These are phyloP conservation scores for Lasiodiplodia hormozganensis DNA, from an alignment of 2,329 filamentous ascomycete species.

Conservation along the genomic window DNA sequence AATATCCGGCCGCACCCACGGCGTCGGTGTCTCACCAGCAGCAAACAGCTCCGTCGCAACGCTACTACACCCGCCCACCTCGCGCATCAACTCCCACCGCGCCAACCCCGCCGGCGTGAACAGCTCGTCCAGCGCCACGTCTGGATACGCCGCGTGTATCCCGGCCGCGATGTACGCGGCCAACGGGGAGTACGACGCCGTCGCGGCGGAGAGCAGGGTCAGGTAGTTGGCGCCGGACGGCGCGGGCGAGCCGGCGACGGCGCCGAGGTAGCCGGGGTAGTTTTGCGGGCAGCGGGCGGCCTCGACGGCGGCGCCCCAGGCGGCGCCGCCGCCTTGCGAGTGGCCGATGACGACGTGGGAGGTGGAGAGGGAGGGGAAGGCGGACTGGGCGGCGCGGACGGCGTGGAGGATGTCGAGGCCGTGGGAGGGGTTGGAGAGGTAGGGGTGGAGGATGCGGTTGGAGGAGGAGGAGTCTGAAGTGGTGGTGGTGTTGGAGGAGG, in stretches of 20 bases:
- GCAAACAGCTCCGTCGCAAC: slow-evolving; percentile 8
- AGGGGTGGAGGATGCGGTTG: slow-evolving; percentile 44
- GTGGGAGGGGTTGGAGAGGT: slow-evolving; percentile 45
- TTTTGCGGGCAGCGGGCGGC: no score
- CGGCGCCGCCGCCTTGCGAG: slow-evolving; percentile 55
- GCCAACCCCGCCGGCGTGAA: not conserved
- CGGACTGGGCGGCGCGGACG: slow-evolving; percentile 50
- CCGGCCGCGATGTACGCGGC: not conserved
- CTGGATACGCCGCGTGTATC: not conserved
- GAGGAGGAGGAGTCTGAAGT: not conserved
- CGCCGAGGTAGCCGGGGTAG: slow-evolving; percentile 5
- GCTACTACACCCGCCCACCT: not conserved
- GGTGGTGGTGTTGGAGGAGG: no score
- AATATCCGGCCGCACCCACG: not conserved
- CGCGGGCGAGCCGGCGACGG: not conserved
- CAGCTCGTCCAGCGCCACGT: not conserved
- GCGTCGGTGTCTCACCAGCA: no score
- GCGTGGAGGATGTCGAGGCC: slow-evolving; percentile 56
- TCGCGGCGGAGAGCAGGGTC: not conserved
- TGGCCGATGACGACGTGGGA: slow-evolving; percentile 57
- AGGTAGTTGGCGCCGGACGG: not conserved
- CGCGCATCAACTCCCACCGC: not conserved
- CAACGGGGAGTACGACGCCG: not conserved
- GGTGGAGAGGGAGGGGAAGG: slow-evolving; percentile 48
- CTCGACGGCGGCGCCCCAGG: slow-evolving; percentile 46